These are phyloP conservation scores for Phallus indusiatus DNA, from an alignment of 768 basidiomycete genomes.

Conservation along the genomic window DNA sequence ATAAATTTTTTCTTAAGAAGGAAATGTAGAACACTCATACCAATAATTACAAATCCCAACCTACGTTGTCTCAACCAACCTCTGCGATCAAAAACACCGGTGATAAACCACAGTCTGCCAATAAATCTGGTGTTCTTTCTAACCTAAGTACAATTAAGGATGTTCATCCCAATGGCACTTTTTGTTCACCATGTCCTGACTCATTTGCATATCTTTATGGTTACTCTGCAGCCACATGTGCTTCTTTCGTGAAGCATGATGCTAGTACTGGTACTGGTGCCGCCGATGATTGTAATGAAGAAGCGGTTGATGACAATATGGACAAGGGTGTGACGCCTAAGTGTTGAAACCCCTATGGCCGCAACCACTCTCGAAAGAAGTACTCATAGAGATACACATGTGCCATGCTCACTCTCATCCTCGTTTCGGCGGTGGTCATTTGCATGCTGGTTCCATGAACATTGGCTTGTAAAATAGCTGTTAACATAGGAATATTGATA, in stretches of 20 bases:
- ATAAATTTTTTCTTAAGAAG: constrained; percentile 6
- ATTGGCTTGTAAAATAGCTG: constrained; percentile 91
- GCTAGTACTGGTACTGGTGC: constrained; percentile 4
- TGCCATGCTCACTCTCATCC: no score
- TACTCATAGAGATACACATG: not conserved
- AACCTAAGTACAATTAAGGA: not conserved
- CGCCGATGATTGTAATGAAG: constrained; percentile 12
- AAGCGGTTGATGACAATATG: constrained; percentile 2
- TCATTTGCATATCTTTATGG: constrained; percentile 62
- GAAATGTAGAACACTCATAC: not conserved
- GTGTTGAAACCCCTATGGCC: not conserved
- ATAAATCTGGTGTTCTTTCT: not conserved
- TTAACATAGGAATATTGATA: constrained; percentile 76
- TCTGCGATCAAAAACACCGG: no score
- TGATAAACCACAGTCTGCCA: no score
- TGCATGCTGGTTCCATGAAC: constrained; percentile 74
- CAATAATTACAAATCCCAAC: not conserved
- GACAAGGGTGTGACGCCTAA: not conserved
- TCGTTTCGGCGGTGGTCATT: constrained; percentile 34
- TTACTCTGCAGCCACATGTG: constrained; percentile 35
- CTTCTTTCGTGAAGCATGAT: constrained; percentile 21
- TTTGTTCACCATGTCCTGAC: constrained; percentile 10
- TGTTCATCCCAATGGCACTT: not conserved
- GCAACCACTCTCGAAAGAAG: not conserved
- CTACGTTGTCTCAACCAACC: constrained; percentile 10